Percentiles rank a stretch among this genome's conserved stretches.
Evolutionary conservation across 108 stramenopile genomes (phyloP).

Genomic region (Pelagomonas calceolata): DNA sequence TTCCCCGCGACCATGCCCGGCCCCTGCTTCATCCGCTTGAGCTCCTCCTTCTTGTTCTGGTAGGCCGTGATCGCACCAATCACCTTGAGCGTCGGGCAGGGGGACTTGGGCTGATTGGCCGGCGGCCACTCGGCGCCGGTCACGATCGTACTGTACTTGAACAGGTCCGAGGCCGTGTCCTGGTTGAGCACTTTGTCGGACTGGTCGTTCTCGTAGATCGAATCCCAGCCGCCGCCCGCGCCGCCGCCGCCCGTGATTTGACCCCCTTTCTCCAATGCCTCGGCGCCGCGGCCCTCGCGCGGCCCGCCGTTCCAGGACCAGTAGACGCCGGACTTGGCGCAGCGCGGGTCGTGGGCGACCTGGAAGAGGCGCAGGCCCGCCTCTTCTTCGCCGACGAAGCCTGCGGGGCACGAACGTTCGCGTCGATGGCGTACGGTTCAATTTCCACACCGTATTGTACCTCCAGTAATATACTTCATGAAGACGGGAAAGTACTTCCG

Average conservation of each 20-base stretch:
- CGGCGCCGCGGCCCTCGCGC: constrained; percentile 70
- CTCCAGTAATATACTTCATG: constrained; percentile 62
- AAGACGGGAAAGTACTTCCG: constrained; percentile 61
- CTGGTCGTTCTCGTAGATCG: constrained; percentile 79
- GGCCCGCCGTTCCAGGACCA: constrained; percentile 63
- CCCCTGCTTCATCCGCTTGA: constrained; percentile 66
- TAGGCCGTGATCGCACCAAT: constrained; percentile 58
- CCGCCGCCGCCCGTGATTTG: constrained; percentile 71
- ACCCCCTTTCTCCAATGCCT: constrained; percentile 70
- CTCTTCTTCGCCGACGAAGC: constrained; percentile 71
- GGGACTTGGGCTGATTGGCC: constrained; percentile 52
- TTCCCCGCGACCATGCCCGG: constrained; percentile 61
- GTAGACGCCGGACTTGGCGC: constrained; percentile 56
- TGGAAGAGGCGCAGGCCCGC: constrained; percentile 75
- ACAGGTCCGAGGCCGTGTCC: constrained; percentile 53
- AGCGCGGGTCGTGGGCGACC: constrained; percentile 66
- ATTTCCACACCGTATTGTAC: constrained; percentile 7
- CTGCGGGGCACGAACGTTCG: too few species aligned
- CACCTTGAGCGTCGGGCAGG: constrained; percentile 76
- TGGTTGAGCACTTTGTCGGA: constrained; percentile 66
- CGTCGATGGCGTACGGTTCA: too few species aligned
- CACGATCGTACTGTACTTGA: constrained; percentile 53
- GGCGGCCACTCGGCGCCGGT: constrained; percentile 71
- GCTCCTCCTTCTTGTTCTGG: constrained; percentile 65
- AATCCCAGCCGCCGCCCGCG: constrained; percentile 70